Evolutionary conservation across 192 early-diverging fungal species (phyloP).

Genomic region (Lobulomyces angularis): DNA sequence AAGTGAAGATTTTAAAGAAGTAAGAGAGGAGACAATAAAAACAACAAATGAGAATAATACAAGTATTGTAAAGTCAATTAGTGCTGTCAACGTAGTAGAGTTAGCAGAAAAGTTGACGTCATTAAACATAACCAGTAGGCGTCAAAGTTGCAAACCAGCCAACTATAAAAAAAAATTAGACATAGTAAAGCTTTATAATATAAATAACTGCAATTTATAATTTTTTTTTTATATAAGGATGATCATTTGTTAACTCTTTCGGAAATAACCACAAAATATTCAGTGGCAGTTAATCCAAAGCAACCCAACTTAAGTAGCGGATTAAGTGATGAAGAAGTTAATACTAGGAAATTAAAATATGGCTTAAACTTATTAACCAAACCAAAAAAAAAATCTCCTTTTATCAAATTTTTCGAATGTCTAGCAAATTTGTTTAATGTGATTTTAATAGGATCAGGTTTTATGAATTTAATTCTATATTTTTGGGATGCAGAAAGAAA

Average conservation of each 20-base stretch:
- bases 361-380: constrained; percentile 61
- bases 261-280: constrained; percentile 34
- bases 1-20: no score
- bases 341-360: constrained; percentile 24
- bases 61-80: no score
- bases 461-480: constrained; percentile 63
- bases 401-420: constrained; percentile 63
- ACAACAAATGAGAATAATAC: no score
- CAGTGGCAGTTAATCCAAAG: constrained; percentile 31
- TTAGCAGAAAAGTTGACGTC: no score
- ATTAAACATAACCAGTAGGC: no score
- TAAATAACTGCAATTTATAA: no score
- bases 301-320: constrained; percentile 62
- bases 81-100: no score
- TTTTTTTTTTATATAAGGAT: no score
- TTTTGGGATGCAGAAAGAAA: constrained; percentile 60
- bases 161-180: no score
- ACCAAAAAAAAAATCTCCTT: constrained; percentile 54
- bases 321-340: constrained; percentile 47
- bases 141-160: no score
- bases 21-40: no score
- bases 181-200: no score
- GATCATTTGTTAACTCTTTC: constrained; percentile 54
- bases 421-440: constrained; percentile 79
- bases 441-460: constrained; percentile 67